Base-by-base conservation (phyloP, 352 stramenopile genomes). In the Blastocystis sp. region DNA sequence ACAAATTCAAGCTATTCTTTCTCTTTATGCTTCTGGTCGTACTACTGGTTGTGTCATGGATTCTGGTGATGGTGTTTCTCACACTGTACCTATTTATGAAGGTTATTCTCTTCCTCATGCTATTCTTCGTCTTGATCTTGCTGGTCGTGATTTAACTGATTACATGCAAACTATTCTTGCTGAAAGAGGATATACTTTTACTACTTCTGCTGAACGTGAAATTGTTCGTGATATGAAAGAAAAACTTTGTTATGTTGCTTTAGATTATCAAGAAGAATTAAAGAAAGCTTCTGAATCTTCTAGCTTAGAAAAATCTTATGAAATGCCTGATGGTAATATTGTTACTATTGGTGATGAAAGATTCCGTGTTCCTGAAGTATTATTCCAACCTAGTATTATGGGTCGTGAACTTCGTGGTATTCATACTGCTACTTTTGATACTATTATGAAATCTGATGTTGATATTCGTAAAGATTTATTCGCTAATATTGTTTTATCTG, bases 201-300 rank as follows among this genome's bases (percentile, higher is more conserved):
- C 79, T 18, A 92, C 82, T 30, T 86, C 80, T 28, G 82, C 82
- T 45, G 83, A 93, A 65, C 78, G 83, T 65, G 86, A 95, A 76
- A 93, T 93, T 68, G 79, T 88, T 19, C 77, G 86, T 56, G 85
- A 95, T 72, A 93, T 95, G 70, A 95, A 95, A 81, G 88, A 95
- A 75, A 92, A 89, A 71, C 75, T 95, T 19, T 86, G 79, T 43
- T 95, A 94, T 73, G 70, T 94, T 3, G 82, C 84, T 11, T 69
- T 87, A 33, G 80, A 94, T 69, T 93, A 85, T 54, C 80, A 94
- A 35, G 73, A 77, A 44, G 80, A 91, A 39, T 83, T 93, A 46
- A 91, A 94, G 68, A 88, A 90, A 64, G 77, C 81, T 65, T 77
- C 56, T 6, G 78, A 86, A 62, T 82, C 74, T 13, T 79, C 74